phyloP scores from a whole-genome alignment of 352 stramenopile genomes.

The Phytophthora syringae region DNA sequence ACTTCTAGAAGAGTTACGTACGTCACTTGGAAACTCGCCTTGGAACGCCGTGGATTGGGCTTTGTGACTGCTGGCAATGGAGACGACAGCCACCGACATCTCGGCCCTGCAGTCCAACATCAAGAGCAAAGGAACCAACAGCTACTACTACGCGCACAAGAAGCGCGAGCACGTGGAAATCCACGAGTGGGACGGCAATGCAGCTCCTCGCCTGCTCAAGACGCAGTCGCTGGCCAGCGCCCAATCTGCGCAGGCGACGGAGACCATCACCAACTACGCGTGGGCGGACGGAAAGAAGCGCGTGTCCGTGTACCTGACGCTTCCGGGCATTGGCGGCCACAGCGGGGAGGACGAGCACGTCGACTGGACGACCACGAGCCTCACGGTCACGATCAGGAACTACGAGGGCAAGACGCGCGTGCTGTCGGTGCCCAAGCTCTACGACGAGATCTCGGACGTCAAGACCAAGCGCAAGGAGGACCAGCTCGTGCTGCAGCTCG shows the following conservation, averaged over 20 bases:
- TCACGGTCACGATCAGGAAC: slow-evolving; percentile 68
- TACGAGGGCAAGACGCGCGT: slow-evolving; percentile 77
- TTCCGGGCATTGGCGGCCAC: slow-evolving; percentile 67
- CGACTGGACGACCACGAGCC: slow-evolving; percentile 66
- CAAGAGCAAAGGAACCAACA: slow-evolving; percentile 82
- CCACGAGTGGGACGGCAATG: slow-evolving; percentile 86
- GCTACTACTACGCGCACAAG: slow-evolving; percentile 91
- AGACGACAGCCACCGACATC: slow-evolving; percentile 22
- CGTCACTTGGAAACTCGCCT: background rate
- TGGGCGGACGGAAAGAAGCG: slow-evolving; percentile 85
- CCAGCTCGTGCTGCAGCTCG: slow-evolving; percentile 78
- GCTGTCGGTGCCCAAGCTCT: slow-evolving; percentile 69
- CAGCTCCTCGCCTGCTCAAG: slow-evolving; percentile 78
- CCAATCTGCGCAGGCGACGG: slow-evolving; percentile 43
- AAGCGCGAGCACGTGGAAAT: slow-evolving; percentile 80
- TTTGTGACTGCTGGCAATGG: slow-evolving; percentile 11
- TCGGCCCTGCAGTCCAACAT: slow-evolving; percentile 87
- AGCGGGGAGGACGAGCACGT: slow-evolving; percentile 68
- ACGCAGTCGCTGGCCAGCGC: slow-evolving; percentile 33
- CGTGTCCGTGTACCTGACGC: slow-evolving; percentile 79
- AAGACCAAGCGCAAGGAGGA: slow-evolving; percentile 84
- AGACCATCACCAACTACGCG: slow-evolving; percentile 80
- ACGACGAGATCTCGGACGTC: slow-evolving; percentile 84
- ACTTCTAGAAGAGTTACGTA: background rate
- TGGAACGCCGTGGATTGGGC: no score